Evolutionary conservation across 257 asterid genomes (phyloP), one percentile per base, ranked within the genome.

Genomic region (Solanum phureja): DNA sequence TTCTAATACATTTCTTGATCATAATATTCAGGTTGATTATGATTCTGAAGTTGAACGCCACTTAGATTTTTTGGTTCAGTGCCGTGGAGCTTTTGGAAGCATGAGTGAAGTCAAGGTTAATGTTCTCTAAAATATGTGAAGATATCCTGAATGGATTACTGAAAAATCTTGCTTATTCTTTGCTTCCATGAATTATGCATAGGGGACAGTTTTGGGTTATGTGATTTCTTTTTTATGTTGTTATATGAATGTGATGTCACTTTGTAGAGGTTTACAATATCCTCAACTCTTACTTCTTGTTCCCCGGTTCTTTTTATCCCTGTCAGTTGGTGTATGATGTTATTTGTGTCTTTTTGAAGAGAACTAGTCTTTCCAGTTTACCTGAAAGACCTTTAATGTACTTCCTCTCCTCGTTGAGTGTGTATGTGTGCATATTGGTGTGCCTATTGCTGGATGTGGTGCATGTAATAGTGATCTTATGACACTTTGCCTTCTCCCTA

Each of bases 71-170:
- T 93, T 96, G 84, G 91, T 92, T 89, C 95, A 92, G 87, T 95
- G 97, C 77, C 98, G 98, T 42, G 97, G 96, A 92, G 95, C 95
- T 91, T 95, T 96, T 94, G 90, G 94, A 68, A 86, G 92, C 92
- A 92, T 93, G 88, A 90, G 75, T 58, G 95, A 93, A 87, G 94
- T 96, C 90, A 96, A 95, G 99, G 99, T 96, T 79, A 35, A 12
- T 38, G 60, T 87, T 81, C 44, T 82, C 69, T 38, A 49, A 33
- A 85, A 18, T 71, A 38, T 85, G 66, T 76, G 44, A 62, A 85
- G 64, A 62, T 49, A 14, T 46, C 42, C 66, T 18, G 33, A 46
- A 81, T 81, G 3, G 29, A 11, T 81, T 49, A 46, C 66, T 29
- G 27, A 81, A 81, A 79, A 24, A 18, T 46, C 69, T 81, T 81